phyloP scores from a whole-genome alignment of 352 stramenopile species.

The Phytophthora sansomeana region DNA sequence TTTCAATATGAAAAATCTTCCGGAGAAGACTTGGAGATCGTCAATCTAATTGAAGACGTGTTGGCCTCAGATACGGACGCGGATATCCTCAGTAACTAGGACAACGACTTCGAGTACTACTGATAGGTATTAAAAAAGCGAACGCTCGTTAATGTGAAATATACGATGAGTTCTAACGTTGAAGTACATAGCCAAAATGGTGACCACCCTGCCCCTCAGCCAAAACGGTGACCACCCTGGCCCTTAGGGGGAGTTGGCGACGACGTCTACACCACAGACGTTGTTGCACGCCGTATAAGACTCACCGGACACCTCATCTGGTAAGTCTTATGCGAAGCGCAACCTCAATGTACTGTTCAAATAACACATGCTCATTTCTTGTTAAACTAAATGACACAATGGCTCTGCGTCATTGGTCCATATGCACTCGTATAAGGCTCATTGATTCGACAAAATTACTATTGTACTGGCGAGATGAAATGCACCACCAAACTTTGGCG shows the following conservation, averaged over 20 bases:
- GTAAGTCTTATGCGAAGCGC: too few relatives aligned
- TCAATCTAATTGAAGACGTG: neutral
- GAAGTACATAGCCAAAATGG: neutral
- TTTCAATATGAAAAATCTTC: slow-evolving; percentile 5
- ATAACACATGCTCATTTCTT: too few relatives aligned
- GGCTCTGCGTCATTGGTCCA: too few relatives aligned
- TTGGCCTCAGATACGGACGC: neutral
- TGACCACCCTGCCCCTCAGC: neutral
- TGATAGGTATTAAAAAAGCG: neutral
- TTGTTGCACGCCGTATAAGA: too few relatives aligned
- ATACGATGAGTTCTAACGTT: neutral
- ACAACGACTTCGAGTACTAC: slow-evolving; percentile 8
- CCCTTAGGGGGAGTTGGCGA: neutral
- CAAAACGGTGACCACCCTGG: neutral
- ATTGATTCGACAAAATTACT: too few relatives aligned
- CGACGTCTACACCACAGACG: neutral
- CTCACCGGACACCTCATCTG: too few relatives aligned
- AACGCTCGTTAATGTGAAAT: neutral
- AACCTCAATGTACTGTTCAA: too few relatives aligned
- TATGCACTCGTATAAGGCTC: too few relatives aligned
- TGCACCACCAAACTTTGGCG: neutral
- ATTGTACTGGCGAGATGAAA: slow-evolving; percentile 5
- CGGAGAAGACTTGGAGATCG: neutral
- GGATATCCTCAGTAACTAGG: neutral
- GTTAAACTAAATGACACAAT: too few relatives aligned